phyloP scores from a whole-genome alignment of 148 eudicot genomes.

The Camellia japonica region DNA sequence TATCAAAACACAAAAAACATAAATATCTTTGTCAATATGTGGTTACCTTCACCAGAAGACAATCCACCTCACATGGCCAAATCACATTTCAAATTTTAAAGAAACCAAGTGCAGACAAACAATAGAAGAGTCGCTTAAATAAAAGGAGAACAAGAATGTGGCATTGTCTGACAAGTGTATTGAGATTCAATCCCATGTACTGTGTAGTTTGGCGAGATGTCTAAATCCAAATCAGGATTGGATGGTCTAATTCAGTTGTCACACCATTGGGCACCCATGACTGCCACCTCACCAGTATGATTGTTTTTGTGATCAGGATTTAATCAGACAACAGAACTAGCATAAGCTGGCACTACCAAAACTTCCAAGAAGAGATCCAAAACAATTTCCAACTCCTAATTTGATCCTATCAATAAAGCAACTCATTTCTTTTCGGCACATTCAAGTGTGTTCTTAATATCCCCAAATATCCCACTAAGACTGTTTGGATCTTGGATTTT shows the following conservation, averaged over 20 bases:
- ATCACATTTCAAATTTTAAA: conserved; percentile 1
- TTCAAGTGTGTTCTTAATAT: background rate
- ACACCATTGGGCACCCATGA: background rate
- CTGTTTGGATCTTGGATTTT: too few relatives aligned
- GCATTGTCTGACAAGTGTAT: conserved; percentile 13
- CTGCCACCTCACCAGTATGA: background rate
- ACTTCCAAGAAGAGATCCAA: background rate
- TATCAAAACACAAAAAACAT: background rate
- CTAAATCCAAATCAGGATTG: conserved; percentile 11
- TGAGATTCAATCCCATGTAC: background rate
- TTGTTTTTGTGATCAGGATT: conserved; percentile 6
- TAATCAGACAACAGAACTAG: background rate
- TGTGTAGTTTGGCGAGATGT: conserved; percentile 21
- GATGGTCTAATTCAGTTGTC: background rate
- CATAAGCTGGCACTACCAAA: background rate
- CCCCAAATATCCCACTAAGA: background rate
- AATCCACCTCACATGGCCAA: background rate
- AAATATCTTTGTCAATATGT: background rate
- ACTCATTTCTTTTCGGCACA: background rate
- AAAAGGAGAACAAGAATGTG: conserved; percentile 19
- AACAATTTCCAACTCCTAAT: background rate
- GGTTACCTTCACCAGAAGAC: background rate
- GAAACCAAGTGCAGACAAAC: conserved; percentile 5
- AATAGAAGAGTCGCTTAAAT: conserved; percentile 5
- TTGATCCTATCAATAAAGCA: background rate